Conservation (phyloP, 768 basidiomycete genomes). For the Termitomyces sp. region DNA sequence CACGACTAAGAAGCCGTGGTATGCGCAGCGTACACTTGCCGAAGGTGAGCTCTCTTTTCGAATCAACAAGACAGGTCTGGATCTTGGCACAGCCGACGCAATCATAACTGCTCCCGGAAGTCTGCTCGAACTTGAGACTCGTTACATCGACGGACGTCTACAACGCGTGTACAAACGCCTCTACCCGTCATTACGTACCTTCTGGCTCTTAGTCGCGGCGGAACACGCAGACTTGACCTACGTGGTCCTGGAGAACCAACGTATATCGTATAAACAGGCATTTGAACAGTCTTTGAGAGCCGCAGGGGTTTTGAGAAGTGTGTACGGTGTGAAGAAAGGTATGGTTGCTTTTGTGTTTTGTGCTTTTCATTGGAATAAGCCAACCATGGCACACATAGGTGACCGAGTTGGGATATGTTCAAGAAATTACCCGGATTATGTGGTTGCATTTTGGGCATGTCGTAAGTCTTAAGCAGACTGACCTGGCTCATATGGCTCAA, state of each 20-base stretch:
- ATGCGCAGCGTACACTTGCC: constrained; percentile 9
- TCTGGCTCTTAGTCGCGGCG: constrained; percentile 37
- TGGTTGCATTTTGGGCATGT: constrained; percentile 45
- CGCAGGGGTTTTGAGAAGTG: constrained; percentile 29
- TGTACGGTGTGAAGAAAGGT: constrained; percentile 49
- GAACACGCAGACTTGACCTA: constrained; percentile 36
- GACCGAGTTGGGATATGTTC: constrained; percentile 43
- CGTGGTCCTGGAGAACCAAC: constrained; percentile 43
- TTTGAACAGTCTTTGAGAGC: constrained; percentile 30
- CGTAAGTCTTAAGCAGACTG: constrained; percentile 22
- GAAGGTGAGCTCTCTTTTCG: constrained; percentile 2
- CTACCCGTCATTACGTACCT: constrained; percentile 41
- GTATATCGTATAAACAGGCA: constrained; percentile 37
- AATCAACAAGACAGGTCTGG: neutral
- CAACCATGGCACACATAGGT: constrained; percentile 16
- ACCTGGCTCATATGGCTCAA: neutral
- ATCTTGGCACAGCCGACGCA: constrained; percentile 21
- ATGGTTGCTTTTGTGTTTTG: neutral
- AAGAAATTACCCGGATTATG: constrained; percentile 43
- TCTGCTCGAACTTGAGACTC: constrained; percentile 37
- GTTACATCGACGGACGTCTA: constrained; percentile 37
- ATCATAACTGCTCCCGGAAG: constrained; percentile 35
- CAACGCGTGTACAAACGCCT: constrained; percentile 49
- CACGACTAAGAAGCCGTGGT: constrained; percentile 5
- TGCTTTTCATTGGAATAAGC: neutral